Percentiles rank a stretch among this genome's conserved stretches.
Evolutionary conservation across 2,329 filamentous ascomycete genomes (phyloP).

Genomic region (Monilinia polystroma): DNA sequence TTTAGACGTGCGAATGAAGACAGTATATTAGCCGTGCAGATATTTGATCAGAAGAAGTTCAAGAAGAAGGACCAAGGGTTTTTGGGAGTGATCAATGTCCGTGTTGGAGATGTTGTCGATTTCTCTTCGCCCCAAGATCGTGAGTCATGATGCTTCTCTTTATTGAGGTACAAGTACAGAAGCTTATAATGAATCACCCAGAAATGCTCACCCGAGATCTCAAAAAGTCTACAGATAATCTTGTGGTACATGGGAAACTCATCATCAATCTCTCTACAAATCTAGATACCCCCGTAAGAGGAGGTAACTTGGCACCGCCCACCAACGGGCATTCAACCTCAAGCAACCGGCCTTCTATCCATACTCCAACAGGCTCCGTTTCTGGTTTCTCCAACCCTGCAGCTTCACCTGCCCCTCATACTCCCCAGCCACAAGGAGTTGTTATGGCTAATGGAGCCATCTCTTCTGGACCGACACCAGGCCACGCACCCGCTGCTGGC

Average conservation of each 20-base stretch:
- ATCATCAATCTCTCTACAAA: conserved; percentile 97
- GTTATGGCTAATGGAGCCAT: conserved; percentile 38
- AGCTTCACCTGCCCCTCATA: conserved; percentile 43
- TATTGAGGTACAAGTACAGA: conserved; percentile 23
- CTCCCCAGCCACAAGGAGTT: conserved; percentile 34
- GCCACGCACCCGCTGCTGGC: conserved; percentile 40
- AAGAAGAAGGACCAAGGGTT: conserved; percentile 99
- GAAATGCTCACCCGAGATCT: conserved; percentile 98
- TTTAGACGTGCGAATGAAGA: conserved; percentile 85
- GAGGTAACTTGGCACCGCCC: conserved; percentile 43
- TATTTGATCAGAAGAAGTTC: conserved; percentile 99
- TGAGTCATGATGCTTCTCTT: conserved; percentile 48
- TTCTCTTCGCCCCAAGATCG: conserved; percentile 87
- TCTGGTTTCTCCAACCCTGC: conserved; percentile 31
- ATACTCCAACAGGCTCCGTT: conserved; percentile 39
- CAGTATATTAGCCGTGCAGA: conserved; percentile 94
- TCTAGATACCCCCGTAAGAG: conserved; percentile 66
- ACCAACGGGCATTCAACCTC: conserved; percentile 33
- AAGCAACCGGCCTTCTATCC: conserved; percentile 36
- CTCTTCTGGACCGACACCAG: conserved; percentile 38
- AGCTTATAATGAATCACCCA: conserved; percentile 38
- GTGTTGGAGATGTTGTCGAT: conserved; percentile 92
- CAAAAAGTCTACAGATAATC: conserved; percentile 96
- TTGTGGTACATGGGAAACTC: conserved; percentile 95
- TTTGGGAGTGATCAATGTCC: conserved; percentile 94